Evolutionary conservation across 306 rosid genomes (phyloP).

Genomic region (Prunus kanzakura): DNA sequence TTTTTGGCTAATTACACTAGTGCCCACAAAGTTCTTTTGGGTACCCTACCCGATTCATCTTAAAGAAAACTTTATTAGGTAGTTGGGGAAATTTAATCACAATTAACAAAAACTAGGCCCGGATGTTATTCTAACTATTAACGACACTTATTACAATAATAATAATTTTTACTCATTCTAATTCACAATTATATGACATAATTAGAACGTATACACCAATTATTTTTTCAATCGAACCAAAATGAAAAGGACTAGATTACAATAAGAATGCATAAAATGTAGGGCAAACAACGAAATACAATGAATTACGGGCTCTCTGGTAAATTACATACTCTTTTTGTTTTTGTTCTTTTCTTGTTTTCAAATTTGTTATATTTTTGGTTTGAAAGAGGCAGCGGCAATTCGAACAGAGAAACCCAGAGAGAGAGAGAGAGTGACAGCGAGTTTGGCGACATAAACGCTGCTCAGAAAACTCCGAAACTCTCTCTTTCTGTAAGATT

Average conservation of each 20-base stretch:
- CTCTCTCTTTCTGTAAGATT: conserved; percentile 14
- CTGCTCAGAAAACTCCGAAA: conserved; percentile 18
- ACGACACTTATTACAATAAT: no score
- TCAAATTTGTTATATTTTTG: background rate
- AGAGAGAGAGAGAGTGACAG: conserved; percentile 17
- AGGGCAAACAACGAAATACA: background rate
- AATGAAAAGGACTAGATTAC: background rate
- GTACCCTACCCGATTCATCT: background rate
- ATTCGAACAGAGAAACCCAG: conserved; percentile 22
- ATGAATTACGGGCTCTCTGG: background rate
- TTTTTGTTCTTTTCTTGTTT: background rate
- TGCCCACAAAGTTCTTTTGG: background rate
- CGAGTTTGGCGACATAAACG: conserved; percentile 26
- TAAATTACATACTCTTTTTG: background rate
- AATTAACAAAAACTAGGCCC: background rate
- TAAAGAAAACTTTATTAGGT: background rate
- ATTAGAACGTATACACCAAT: background rate
- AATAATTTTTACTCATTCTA: background rate
- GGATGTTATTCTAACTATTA: background rate
- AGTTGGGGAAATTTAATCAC: background rate
- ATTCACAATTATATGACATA: no score
- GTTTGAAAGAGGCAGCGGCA: conserved; percentile 58
- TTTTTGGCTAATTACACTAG: background rate
- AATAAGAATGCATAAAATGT: background rate
- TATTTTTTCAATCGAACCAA: no score